Conservation (phyloP, 176 grass and related monocot genomes). For the Oryza glumipatula region DNA sequence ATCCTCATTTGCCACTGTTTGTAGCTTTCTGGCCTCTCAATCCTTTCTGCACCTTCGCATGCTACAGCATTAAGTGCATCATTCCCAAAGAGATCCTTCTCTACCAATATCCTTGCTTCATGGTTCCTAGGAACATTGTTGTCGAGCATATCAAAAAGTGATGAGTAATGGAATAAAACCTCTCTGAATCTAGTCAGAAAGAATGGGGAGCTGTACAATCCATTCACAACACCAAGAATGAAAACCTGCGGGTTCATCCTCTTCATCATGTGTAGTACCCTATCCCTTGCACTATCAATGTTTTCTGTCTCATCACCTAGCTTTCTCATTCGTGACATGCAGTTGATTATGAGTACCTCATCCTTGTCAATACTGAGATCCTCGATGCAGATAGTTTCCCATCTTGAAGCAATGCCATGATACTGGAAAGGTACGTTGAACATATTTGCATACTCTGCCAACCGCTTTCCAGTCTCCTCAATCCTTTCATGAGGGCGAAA, state of each 20-base stretch:
- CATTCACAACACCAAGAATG: constrained; percentile 59
- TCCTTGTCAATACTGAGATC: constrained; percentile 61
- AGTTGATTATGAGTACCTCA: constrained; percentile 64
- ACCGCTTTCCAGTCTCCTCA: constrained; percentile 52
- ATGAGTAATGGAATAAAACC: constrained; percentile 51
- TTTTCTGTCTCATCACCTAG: constrained; percentile 54
- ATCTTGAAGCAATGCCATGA: constrained; percentile 59
- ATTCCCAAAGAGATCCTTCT: constrained; percentile 28
- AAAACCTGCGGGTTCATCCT: constrained; percentile 60
- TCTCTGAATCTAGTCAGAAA: constrained; percentile 61
- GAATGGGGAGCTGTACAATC: constrained; percentile 41
- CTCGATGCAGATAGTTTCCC: constrained; percentile 53
- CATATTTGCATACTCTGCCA: constrained; percentile 67
- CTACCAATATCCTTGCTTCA: constrained; percentile 44
- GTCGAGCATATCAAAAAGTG: constrained; percentile 64
- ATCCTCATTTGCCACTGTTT: constrained; percentile 54
- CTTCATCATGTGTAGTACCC: constrained; percentile 55
- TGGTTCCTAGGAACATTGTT: constrained; percentile 46
- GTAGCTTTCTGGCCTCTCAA: constrained; percentile 55
- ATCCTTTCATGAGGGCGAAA: constrained; percentile 51
- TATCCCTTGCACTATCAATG: constrained; percentile 55
- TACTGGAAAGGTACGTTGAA: constrained; percentile 66
- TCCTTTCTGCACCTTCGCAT: constrained; percentile 59
- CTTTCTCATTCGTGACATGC: constrained; percentile 40
- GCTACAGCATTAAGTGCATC: constrained; percentile 45